Evolutionary conservation across 805 yeast species (phyloP), one percentile per base, ranked within the genome.

Genomic region (Metschnikowia colocasiae): DNA sequence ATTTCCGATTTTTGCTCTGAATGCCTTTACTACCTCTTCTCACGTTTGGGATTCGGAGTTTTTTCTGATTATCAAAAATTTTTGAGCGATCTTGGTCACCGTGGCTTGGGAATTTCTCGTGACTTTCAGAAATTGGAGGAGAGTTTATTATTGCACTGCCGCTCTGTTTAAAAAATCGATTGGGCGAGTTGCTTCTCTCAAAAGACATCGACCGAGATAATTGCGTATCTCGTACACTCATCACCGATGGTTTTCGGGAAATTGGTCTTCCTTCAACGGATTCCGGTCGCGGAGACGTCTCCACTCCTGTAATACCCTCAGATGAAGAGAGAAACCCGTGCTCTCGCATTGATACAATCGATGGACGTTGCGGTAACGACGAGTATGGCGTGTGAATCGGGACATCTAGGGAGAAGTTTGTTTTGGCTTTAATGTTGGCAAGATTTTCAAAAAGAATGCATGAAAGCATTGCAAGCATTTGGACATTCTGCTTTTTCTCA

Each of bases 381-480:
- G 62, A 65, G 48, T 76, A 73, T 3, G 80, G 79, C 6, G 81
- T 71, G 55, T 75, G 74, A 44, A 77, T 64, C 0, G 82, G 79
- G 9, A 75, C 59, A 43, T 64, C 65, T 44, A 61, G 35, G 6
- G 56, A 58, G 3, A 60, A 53, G 40, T 37, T 34, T 18, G 34
- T 20, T 9, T 41, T 46, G 15, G 46, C 47, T 23, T 27, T 33
- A 13, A 50, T 16, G 22, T 46, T 52, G 10, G 44, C 32, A 6
- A 34, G 46, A 55, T 73, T 76, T 57, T 73, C 86, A 57, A 70
- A 74, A 47, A 87, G 65, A 4, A 88, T 74, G 64, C 96, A 87
- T 3, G 92, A 79, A 54, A 90, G 64, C 89, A 87, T 86, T 1
- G 95, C 96, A 20, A 91, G 68, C 96, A 92, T 88, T 62, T 92